A percentile compares a stretch with the other conserved stretches of the same genome.
Conservation (phyloP, 164 flowering plant species). For the Akebia trifoliata region DNA sequence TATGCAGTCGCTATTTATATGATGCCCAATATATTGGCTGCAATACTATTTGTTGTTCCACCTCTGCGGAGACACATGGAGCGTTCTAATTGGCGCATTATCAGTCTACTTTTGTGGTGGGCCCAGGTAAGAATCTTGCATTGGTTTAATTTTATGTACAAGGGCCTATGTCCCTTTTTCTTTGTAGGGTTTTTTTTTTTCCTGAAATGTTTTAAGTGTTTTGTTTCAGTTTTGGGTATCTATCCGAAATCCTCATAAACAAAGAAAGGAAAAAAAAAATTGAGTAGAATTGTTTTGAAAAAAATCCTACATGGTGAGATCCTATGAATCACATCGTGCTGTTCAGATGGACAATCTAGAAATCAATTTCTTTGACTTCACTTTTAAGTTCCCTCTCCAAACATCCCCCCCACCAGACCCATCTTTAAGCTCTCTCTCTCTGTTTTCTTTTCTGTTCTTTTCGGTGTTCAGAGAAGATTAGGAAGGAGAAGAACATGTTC, state of each 20-base stretch:
- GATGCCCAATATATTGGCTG: conserved; percentile 76
- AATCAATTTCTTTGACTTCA: too few species aligned
- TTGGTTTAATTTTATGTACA: neutral
- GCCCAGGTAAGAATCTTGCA: conserved; percentile 64
- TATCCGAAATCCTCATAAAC: neutral
- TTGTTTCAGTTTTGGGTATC: neutral
- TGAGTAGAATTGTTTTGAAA: too few species aligned
- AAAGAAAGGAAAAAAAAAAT: too few species aligned
- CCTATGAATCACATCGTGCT: too few species aligned
- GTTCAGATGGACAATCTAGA: too few species aligned
- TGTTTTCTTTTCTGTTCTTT: too few species aligned
- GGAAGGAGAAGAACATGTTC: too few species aligned
- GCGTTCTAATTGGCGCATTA: conserved; percentile 69
- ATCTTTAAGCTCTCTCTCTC: too few species aligned
- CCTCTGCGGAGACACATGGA: conserved; percentile 70
- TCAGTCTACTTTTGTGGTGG: conserved; percentile 88
- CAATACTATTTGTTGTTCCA: conserved; percentile 70
- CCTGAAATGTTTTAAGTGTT: neutral
- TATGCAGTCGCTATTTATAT: conserved; percentile 69
- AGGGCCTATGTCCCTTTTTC: neutral
- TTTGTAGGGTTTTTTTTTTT: neutral
- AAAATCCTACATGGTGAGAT: too few species aligned
- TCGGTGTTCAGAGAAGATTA: too few species aligned
- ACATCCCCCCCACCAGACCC: too few species aligned
- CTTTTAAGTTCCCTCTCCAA: too few species aligned